Evolutionary conservation across 257 asterid genomes (phyloP).

Genomic region (Nicotiana obtusifolia): DNA sequence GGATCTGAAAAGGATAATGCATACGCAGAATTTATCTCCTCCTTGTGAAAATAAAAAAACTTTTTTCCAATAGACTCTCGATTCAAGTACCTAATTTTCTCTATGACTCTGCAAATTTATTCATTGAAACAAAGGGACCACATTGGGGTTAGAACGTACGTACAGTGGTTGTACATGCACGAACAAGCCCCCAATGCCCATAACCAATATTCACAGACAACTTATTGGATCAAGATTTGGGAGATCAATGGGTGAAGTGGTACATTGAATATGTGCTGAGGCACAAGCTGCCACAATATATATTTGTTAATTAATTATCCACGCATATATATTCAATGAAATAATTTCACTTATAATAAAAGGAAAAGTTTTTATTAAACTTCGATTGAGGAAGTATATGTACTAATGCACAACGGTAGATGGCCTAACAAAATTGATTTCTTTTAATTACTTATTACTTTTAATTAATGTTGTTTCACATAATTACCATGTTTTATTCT

Average conservation of each 20-base stretch:
- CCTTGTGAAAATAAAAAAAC: too few relatives aligned
- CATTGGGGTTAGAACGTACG: not conserved
- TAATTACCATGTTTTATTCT: not conserved
- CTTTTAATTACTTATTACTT: too few relatives aligned
- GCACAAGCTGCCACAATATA: not conserved
- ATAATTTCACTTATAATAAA: too few relatives aligned
- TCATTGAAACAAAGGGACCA: too few relatives aligned
- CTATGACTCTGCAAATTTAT: too few relatives aligned
- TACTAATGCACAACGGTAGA: not conserved
- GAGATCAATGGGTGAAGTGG: not conserved
- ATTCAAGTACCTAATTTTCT: too few relatives aligned
- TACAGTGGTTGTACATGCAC: not conserved
- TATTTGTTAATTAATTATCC: too few relatives aligned
- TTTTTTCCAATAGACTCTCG: too few relatives aligned
- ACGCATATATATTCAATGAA: not conserved
- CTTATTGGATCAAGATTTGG: not conserved
- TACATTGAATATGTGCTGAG: not conserved
- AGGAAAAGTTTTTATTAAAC: too few relatives aligned
- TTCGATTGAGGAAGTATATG: too few relatives aligned
- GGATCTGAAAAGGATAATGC: too few relatives aligned
- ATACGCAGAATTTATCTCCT: too few relatives aligned
- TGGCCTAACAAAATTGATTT: not conserved
- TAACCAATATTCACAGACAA: not conserved
- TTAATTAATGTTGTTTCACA: not conserved
- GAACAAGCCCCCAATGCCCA: not conserved